These are phyloP conservation scores for Quercus glauca DNA, from an alignment of 306 rosid genomes.

Conservation along the genomic window DNA sequence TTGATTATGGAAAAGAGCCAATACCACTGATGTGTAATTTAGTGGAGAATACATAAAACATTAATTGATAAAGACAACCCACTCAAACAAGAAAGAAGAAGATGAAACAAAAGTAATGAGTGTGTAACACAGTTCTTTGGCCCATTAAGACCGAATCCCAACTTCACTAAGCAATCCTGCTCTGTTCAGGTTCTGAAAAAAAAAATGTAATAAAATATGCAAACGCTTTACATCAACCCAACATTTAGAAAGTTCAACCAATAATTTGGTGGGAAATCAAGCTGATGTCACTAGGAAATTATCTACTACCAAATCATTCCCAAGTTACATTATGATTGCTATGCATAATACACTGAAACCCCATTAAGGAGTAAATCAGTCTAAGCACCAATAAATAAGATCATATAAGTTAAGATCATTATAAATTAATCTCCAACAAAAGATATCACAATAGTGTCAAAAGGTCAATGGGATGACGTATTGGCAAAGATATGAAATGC, in stretches of 20 bases:
- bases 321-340: constrained; percentile 6
- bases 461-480: constrained; percentile 18
- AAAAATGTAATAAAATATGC: constrained; percentile 9
- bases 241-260: constrained; percentile 30
- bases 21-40: constrained; percentile 12
- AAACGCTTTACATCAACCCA: constrained; percentile 13
- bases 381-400: constrained; percentile 31
- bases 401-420: constrained; percentile 5
- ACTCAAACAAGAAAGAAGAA: constrained; percentile 17
- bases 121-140: constrained; percentile 18
- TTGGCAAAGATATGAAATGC: constrained; percentile 3
- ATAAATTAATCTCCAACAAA: constrained; percentile 20
- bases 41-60: constrained; percentile 31
- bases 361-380: constrained; percentile 27
- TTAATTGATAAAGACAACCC: constrained; percentile 33
- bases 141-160: constrained; percentile 35
- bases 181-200: neutral
- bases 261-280: constrained; percentile 23
- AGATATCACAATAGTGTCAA: neutral
- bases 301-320: constrained; percentile 11
- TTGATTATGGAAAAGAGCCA: constrained; percentile 3
- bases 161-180: constrained; percentile 3
- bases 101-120: constrained; percentile 20
- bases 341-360: constrained; percentile 18
- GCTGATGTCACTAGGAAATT: constrained; percentile 29